A percentile compares a stretch with the other conserved stretches of the same genome.
Conservation (phyloP, 805 yeast species). For the Teunomyces panamensis region DNA sequence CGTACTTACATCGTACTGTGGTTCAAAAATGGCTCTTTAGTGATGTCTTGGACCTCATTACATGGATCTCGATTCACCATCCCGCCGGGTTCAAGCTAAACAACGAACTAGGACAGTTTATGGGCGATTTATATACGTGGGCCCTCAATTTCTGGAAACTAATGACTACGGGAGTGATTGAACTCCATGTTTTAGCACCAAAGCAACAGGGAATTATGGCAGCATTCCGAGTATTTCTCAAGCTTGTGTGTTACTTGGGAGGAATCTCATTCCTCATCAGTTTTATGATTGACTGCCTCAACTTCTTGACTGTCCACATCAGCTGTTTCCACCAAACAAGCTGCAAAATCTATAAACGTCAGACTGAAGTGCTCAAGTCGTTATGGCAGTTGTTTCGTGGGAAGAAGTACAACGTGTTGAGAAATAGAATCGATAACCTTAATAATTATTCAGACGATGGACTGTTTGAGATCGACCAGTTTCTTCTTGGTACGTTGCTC, state of each 20-base stretch:
- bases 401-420: slow-evolving; percentile 75
- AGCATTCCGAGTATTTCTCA: slow-evolving; percentile 10
- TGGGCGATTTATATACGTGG: slow-evolving; percentile 88
- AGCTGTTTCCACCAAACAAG: slow-evolving; percentile 75
- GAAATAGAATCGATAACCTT: slow-evolving; percentile 83
- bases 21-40: slow-evolving; percentile 43
- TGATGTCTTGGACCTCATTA: slow-evolving; percentile 47
- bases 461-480: slow-evolving; percentile 75
- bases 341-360: slow-evolving; percentile 76
- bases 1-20: slow-evolving; percentile 21
- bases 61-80: slow-evolving; percentile 72
- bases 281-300: slow-evolving; percentile 58
- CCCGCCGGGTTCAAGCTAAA: slow-evolving; percentile 95
- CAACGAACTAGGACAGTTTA: slow-evolving; percentile 76
- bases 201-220: not conserved
- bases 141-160: slow-evolving; percentile 65
- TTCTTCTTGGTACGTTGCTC: slow-evolving; percentile 81
- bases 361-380: slow-evolving; percentile 62
- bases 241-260: slow-evolving; percentile 28
- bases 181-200: not conserved
- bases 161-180: slow-evolving; percentile 9
- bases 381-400: slow-evolving; percentile 86
- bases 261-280: slow-evolving; percentile 76
- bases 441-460: slow-evolving; percentile 32
- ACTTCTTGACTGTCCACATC: slow-evolving; percentile 66